A percentile compares a stretch with the other conserved stretches of the same genome.
Evolutionary conservation across 1,284 basidiomycete genomes (phyloP).

Genomic region (Golubevia pallescens): DNA sequence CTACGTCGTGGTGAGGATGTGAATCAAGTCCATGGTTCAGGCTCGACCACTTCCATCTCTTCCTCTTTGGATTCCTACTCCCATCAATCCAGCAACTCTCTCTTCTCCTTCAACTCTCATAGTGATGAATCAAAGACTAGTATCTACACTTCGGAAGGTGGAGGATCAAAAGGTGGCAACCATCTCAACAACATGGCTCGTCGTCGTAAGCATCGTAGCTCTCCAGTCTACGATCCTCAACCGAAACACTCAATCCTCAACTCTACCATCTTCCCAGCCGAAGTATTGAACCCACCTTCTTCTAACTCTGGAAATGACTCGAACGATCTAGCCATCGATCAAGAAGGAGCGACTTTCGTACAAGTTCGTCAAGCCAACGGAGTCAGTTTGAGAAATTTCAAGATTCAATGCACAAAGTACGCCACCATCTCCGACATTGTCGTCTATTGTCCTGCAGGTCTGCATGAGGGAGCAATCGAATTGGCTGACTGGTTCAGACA

Average conservation of each 20-base stretch:
- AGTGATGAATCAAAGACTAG: constrained; percentile 7
- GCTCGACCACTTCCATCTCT: constrained; percentile 30
- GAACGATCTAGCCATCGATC: too few relatives aligned
- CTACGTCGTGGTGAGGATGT: background rate
- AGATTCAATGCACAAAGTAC: constrained; percentile 71
- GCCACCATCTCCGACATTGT: constrained; percentile 86
- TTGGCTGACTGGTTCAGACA: constrained; percentile 45
- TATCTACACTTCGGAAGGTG: background rate
- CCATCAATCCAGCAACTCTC: constrained; percentile 20
- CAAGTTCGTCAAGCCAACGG: constrained; percentile 33
- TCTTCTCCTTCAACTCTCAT: constrained; percentile 28
- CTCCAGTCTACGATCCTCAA: constrained; percentile 22
- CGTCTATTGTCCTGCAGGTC: constrained; percentile 71
- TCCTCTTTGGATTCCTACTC: constrained; percentile 26
- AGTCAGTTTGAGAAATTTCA: constrained; percentile 54
- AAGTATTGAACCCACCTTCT: constrained; percentile 33
- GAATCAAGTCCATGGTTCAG: constrained; percentile 9
- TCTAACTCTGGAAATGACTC: background rate
- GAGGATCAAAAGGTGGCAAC: background rate
- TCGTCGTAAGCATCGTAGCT: background rate
- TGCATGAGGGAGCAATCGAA: constrained; percentile 35
- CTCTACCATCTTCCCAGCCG: constrained; percentile 38
- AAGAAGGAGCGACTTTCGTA: constrained; percentile 20
- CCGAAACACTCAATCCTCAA: constrained; percentile 41
- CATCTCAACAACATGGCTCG: background rate